These are phyloP conservation scores for Mentha longifolia DNA, from an alignment of 257 asterid species.

Conservation along the genomic window DNA sequence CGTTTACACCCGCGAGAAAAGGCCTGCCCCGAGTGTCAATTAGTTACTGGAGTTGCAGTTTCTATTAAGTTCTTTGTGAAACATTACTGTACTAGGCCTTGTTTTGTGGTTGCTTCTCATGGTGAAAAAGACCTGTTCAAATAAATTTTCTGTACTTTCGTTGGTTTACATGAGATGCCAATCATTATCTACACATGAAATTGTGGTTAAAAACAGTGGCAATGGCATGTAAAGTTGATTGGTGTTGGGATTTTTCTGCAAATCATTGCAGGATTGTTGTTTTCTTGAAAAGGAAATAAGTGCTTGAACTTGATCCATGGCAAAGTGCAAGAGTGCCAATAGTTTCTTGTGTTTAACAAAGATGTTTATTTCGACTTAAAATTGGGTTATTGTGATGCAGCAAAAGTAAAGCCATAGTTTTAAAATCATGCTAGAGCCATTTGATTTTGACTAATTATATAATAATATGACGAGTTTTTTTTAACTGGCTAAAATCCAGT, in stretches of 20 bases:
- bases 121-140: slow-evolving; percentile 29
- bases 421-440: no score
- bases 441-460: no score
- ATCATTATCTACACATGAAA: slow-evolving; percentile 25
- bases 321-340: neutral
- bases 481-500: no score
- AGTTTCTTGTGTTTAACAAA: no score
- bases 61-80: slow-evolving; percentile 14
- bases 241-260: slow-evolving; percentile 20
- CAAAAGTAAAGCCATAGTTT: neutral
- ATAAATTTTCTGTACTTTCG: slow-evolving; percentile 28
- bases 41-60: slow-evolving; percentile 28
- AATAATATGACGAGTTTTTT: no score
- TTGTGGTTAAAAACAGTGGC: slow-evolving; percentile 29
- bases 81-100: slow-evolving; percentile 31
- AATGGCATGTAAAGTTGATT: slow-evolving; percentile 31
- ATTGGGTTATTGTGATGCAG: neutral
- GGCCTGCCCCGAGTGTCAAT: slow-evolving; percentile 59
- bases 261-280: slow-evolving; percentile 15
- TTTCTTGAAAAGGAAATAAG: slow-evolving; percentile 10
- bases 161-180: slow-evolving; percentile 8
- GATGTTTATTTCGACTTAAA: no score
- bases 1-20: slow-evolving; percentile 76
- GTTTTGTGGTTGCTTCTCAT: slow-evolving; percentile 32
- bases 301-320: neutral